Conservation (phyloP, 108 stramenopile species). For the Nitzschia inconspicua region DNA sequence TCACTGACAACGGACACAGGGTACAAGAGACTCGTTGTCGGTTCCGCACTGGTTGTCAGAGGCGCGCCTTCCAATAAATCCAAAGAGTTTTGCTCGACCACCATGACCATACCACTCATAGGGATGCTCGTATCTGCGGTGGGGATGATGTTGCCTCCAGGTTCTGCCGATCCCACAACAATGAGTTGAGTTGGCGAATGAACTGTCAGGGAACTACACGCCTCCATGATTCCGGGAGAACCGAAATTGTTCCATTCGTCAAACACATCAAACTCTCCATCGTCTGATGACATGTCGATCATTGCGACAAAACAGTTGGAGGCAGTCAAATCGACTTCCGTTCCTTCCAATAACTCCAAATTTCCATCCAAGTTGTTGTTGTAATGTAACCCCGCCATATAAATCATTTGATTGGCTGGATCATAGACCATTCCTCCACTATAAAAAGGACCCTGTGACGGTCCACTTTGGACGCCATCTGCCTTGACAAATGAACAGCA, state of each 20-base stretch:
- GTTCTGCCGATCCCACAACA: slow-evolving; percentile 3
- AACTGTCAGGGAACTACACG: neutral
- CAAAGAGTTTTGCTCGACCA: neutral
- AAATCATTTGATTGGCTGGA: neutral
- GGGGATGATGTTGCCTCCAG: too few relatives aligned
- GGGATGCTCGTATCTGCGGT: neutral
- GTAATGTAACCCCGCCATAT: slow-evolving; percentile 9
- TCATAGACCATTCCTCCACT: slow-evolving; percentile 14
- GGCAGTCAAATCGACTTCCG: neutral
- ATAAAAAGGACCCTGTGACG: slow-evolving; percentile 5
- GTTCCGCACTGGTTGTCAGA: neutral
- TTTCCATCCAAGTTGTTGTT: neutral
- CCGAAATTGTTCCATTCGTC: neutral
- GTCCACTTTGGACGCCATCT: slow-evolving; percentile 14
- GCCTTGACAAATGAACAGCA: too few relatives aligned
- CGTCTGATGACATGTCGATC: neutral
- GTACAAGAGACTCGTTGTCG: neutral
- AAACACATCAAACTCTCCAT: neutral
- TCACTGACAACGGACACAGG: neutral
- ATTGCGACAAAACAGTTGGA: slow-evolving; percentile 1
- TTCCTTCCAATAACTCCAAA: neutral
- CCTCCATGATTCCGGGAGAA: neutral
- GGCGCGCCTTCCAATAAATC: neutral
- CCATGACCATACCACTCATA: neutral
- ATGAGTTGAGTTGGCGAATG: slow-evolving; percentile 5